These are phyloP conservation scores for Geoglossum glabrum DNA, from an alignment of 495 filamentous ascomycete species.

Conservation along the genomic window DNA sequence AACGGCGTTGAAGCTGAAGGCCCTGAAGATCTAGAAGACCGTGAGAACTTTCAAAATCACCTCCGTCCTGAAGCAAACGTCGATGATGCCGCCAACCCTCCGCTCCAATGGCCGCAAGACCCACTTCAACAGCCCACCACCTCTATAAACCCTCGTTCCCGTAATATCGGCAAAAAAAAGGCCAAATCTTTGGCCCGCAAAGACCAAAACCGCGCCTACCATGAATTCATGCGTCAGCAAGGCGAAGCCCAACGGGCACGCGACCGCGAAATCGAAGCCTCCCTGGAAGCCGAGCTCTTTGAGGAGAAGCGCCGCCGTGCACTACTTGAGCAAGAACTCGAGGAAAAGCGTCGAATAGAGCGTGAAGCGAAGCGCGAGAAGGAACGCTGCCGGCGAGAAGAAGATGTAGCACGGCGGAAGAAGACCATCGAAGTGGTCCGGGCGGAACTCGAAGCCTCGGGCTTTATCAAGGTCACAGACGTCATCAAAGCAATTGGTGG, in stretches of 20 bases:
- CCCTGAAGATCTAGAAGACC: neutral
- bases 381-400: constrained; percentile 7
- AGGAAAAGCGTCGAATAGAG: constrained; percentile 14
- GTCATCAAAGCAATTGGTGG: neutral
- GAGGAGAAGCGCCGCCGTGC: constrained; percentile 21
- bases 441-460: neutral
- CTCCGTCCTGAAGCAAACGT: neutral
- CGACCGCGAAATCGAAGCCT: constrained; percentile 17
- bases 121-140: neutral
- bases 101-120: neutral
- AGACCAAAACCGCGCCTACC: constrained; percentile 28
- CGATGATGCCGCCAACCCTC: neutral
- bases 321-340: constrained; percentile 21
- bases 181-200: constrained; percentile 24
- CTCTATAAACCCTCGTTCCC: constrained; percentile 7
- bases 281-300: constrained; percentile 18
- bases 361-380: constrained; percentile 14
- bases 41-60: neutral
- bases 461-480: neutral
- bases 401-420: neutral
- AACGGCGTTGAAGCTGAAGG: constrained; percentile 3
- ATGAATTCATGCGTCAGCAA: constrained; percentile 25
- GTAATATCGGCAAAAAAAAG: constrained; percentile 27
- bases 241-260: constrained; percentile 18
- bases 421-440: neutral